Base-by-base conservation (phyloP, 768 basidiomycete species). In the Daedalea quercina region DNA sequence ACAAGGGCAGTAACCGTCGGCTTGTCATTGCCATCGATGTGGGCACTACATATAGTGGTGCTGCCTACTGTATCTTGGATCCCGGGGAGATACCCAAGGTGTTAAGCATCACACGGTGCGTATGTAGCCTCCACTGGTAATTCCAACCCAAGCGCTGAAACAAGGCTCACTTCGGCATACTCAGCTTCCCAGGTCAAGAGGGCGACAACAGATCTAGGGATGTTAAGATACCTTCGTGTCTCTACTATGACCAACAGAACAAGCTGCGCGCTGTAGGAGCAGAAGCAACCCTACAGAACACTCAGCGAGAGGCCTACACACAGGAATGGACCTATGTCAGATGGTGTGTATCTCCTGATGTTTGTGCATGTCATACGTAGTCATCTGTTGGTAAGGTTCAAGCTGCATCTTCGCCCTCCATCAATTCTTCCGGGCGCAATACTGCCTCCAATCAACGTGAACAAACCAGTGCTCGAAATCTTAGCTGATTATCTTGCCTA, bases 11-110 rank as follows among this genome's bases (percentile, higher is more conserved):
- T 12, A 53, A 59, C 31, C 71, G 73, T 34, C 73, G 72, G 51
- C 62, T 80, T 7, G 72, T 79, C 3, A 57, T 80, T 28, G 78
- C 77, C 0, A 75, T 80, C 34, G 79, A 80, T 53, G 61, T 80
- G 1, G 79, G 79, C 7, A 80, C 75, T 0, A 80, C 76, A 1
- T 78, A 66, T 43, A 78, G 77, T 37, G 76, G 76, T 3, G 67
- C 79, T 11, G 75, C 75, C 0, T 79, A 79, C 54, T 67, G 64
- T 26, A 58, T 71, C 33, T 65, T 72, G 9, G 67, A 71, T 47
- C 71, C 70, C 24, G 70, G 70, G 0, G 65, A 69, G 33, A 52
- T 68, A 13, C 70, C 70, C 15, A 56, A 55, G 34, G 60, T 71
- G 17, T 73, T 83, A 52, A 84, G 85, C 31, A 82, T 61, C 3